phyloP scores from a whole-genome alignment of 192 early-diverging fungal genomes.

The Gigaspora rosea region DNA sequence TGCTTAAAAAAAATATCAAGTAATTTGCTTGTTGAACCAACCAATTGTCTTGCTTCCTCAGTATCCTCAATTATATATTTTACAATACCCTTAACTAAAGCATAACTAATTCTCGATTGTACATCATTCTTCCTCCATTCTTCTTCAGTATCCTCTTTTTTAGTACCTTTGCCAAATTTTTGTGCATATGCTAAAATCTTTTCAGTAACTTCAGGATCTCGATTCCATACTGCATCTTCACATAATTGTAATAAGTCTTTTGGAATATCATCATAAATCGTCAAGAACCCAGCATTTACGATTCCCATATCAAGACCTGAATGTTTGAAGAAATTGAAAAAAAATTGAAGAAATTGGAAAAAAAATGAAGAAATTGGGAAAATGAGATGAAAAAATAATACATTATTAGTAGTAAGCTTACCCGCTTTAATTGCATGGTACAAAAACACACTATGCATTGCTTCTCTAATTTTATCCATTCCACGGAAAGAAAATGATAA shows the following conservation, averaged over 20 bases:
- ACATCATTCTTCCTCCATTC: conserved; percentile 83
- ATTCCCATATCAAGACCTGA: conserved; percentile 98
- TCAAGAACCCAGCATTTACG: conserved; percentile 94
- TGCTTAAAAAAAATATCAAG: background rate
- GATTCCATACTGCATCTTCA: conserved; percentile 92
- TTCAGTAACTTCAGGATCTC: conserved; percentile 88
- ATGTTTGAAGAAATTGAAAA: conserved; percentile 44
- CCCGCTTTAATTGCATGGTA: conserved; percentile 47
- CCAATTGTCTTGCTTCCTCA: conserved; percentile 80
- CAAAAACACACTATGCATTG: conserved; percentile 96
- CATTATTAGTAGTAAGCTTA: background rate
- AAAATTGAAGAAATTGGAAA: background rate
- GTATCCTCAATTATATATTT: conserved; percentile 93
- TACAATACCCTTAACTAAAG: conserved; percentile 92
- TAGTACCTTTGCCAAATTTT: conserved; percentile 68
- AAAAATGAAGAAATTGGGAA: background rate
- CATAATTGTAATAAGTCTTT: conserved; percentile 91
- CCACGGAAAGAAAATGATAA: conserved; percentile 97
- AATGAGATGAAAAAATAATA: background rate
- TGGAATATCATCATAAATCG: conserved; percentile 95
- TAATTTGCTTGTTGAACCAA: background rate
- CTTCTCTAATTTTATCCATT: conserved; percentile 88
- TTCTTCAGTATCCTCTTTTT: conserved; percentile 76
- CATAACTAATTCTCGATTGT: conserved; percentile 73
- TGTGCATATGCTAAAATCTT: conserved; percentile 92